A percentile compares a stretch with the other conserved stretches of the same genome.
phyloP scores from a whole-genome alignment of 2,329 filamentous ascomycete species.

The Phyllosticta ampelicida region DNA sequence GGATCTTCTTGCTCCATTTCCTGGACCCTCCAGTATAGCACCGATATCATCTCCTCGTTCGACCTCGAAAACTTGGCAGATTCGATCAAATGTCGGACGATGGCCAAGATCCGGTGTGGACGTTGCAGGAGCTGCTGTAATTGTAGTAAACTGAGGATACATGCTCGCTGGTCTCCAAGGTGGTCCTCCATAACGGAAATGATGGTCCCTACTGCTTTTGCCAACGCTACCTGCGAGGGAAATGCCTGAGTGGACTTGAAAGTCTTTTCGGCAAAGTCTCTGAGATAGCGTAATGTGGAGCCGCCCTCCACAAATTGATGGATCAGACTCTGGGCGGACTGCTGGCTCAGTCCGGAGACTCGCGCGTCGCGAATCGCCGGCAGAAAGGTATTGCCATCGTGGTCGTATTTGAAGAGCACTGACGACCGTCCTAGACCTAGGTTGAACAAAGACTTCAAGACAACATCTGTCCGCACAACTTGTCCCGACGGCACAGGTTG shows the following conservation, averaged over 20 bases:
- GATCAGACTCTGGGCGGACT: conserved; percentile 42
- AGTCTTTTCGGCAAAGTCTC: conserved; percentile 27
- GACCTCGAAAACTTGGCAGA: conserved; percentile 32
- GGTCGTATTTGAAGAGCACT: conserved; percentile 55
- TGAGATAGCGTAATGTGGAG: conserved; percentile 24
- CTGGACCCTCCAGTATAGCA: conserved; percentile 26
- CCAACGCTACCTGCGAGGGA: conserved; percentile 32
- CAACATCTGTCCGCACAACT: conserved; percentile 27
- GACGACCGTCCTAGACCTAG: conserved; percentile 63
- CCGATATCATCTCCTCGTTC: conserved; percentile 28
- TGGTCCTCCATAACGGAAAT: conserved; percentile 32
- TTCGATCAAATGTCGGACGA: conserved; percentile 42
- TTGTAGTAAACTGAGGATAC: conserved; percentile 28
- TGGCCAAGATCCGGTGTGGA: conserved; percentile 42
- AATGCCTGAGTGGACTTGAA: conserved; percentile 25
- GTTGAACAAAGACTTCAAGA: conserved; percentile 47
- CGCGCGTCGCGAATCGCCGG: conserved; percentile 34
- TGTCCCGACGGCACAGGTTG: conserved; percentile 20
- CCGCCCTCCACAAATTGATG: conserved; percentile 33
- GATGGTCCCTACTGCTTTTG: conserved; percentile 28
- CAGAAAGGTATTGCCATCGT: conserved; percentile 42
- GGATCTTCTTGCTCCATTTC: conserved; percentile 52
- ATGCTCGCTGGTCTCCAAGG: conserved; percentile 20
- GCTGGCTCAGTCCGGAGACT: conserved; percentile 41
- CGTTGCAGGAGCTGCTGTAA: conserved; percentile 31